Conservation (phyloP, 179 eudicot genomes). For the Patellifolia procumbens region DNA sequence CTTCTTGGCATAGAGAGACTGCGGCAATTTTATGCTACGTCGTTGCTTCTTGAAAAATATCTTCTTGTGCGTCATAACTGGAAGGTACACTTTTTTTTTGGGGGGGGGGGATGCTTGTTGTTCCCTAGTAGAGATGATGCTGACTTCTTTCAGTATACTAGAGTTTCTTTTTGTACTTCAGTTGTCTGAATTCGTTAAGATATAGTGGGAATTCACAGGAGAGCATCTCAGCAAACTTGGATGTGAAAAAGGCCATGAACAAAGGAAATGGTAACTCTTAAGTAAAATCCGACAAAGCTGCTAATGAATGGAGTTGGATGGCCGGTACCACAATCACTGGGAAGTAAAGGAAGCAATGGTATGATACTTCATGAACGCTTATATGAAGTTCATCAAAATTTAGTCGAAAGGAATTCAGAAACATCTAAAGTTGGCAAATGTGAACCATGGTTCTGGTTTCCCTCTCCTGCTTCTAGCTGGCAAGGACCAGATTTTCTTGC, state of each 20-base stretch:
- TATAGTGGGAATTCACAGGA: conserved; percentile 86
- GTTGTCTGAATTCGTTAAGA: conserved; percentile 37
- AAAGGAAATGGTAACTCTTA: conserved; percentile 52
- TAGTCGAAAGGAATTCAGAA: conserved; percentile 37
- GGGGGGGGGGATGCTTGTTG: too few species aligned
- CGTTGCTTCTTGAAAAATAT: conserved; percentile 95
- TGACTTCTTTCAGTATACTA: neutral
- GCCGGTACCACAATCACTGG: conserved; percentile 87
- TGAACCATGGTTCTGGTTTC: conserved; percentile 97
- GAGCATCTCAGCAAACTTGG: conserved; percentile 46
- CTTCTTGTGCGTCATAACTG: conserved; percentile 71
- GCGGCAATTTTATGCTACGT: conserved; percentile 89
- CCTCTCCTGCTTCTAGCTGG: conserved; percentile 79
- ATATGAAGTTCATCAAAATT: conserved; percentile 42
- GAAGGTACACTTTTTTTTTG: conserved; percentile 60
- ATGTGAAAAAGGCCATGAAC: conserved; percentile 37
- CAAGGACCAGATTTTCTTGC: conserved; percentile 76
- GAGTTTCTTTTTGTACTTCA: conserved; percentile 21
- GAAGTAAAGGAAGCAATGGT: conserved; percentile 50
- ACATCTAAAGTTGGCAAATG: conserved; percentile 49
- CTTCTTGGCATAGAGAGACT: conserved; percentile 96
- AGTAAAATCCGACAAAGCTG: conserved; percentile 61
- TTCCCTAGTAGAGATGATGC: neutral
- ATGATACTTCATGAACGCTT: conserved; percentile 47
- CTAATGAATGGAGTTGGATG: conserved; percentile 89